Conservation (phyloP, 345 rosid species). For the Gynandropsis gynandra region DNA sequence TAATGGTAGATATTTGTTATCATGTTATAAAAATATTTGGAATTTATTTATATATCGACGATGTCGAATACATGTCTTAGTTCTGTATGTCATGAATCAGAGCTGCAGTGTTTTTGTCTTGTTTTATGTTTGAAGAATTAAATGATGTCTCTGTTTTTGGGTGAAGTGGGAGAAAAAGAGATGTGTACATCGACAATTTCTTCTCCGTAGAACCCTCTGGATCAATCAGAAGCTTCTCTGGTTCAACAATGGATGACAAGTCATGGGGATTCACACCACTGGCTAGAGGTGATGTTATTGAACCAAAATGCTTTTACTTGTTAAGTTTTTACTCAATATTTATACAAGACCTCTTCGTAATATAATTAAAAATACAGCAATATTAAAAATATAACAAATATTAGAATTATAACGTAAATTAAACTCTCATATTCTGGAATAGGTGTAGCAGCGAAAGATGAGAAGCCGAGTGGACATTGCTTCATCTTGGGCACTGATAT, state of each 20-base stretch:
- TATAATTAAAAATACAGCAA: too few species aligned
- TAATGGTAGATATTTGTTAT: too few species aligned
- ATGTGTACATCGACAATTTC: slow-evolving; percentile 56
- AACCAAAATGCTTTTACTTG: too few species aligned
- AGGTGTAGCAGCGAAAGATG: slow-evolving; percentile 28
- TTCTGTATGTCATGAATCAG: too few species aligned
- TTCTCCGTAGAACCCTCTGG: slow-evolving; percentile 62
- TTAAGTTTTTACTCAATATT: too few species aligned
- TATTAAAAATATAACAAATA: too few species aligned
- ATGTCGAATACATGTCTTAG: too few species aligned
- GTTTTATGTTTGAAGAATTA: background rate
- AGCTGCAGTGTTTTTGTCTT: background rate
- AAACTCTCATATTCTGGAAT: slow-evolving; percentile 57
- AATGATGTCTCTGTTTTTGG: slow-evolving; percentile 1
- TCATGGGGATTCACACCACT: slow-evolving; percentile 61
- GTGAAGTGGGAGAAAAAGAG: slow-evolving; percentile 37
- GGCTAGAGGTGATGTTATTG: too few species aligned
- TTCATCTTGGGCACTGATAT: slow-evolving; percentile 34
- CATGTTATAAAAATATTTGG: too few species aligned
- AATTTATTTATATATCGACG: too few species aligned
- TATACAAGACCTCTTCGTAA: too few species aligned
- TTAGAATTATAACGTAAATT: too few species aligned
- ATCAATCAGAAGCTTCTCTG: slow-evolving; percentile 47
- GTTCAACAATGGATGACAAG: slow-evolving; percentile 42
- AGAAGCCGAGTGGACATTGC: slow-evolving; percentile 29